These are phyloP conservation scores for Venturia carpophila DNA, from an alignment of 2,329 filamentous ascomycete species.

Conservation along the genomic window DNA sequence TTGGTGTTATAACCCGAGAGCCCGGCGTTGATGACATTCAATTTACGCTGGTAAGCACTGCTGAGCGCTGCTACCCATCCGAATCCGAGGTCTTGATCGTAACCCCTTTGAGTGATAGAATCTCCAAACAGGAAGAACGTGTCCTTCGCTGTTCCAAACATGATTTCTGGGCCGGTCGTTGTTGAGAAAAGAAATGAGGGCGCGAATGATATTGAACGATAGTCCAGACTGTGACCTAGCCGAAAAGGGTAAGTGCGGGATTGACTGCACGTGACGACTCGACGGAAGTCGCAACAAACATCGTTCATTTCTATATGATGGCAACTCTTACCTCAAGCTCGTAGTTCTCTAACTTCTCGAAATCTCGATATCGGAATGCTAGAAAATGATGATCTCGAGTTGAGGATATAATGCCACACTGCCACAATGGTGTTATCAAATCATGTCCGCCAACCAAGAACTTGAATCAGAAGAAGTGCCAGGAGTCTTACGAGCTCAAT, in stretches of 20 bases:
- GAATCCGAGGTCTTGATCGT: slow-evolving; percentile 53
- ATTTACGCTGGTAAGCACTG: slow-evolving; percentile 61
- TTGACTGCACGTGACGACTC: not conserved
- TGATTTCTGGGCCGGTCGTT: not conserved
- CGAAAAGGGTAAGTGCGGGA: not conserved
- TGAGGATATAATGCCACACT: no score
- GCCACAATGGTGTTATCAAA: no score
- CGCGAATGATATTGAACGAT: not conserved
- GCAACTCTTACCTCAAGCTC: no score
- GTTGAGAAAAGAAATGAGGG: not conserved
- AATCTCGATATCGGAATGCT: no score
- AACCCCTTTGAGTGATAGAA: slow-evolving; percentile 67
- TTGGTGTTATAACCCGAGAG: slow-evolving; percentile 78
- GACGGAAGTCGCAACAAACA: no score
- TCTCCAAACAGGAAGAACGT: slow-evolving; percentile 71
- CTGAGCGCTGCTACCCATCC: slow-evolving; percentile 67
- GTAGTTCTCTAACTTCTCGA: no score
- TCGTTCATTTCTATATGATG: no score
- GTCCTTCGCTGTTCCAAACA: not conserved
- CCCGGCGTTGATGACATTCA: slow-evolving; percentile 85
- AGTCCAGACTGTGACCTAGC: not conserved
- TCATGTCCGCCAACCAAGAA: no score
- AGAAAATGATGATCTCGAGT: no score
- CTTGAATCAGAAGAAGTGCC: no score
- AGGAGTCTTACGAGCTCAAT: no score